Evolutionary conservation across 31 red algal species (phyloP), one percentile per base, ranked within the genome.

Genomic region (Asparagopsis taxiformis): DNA sequence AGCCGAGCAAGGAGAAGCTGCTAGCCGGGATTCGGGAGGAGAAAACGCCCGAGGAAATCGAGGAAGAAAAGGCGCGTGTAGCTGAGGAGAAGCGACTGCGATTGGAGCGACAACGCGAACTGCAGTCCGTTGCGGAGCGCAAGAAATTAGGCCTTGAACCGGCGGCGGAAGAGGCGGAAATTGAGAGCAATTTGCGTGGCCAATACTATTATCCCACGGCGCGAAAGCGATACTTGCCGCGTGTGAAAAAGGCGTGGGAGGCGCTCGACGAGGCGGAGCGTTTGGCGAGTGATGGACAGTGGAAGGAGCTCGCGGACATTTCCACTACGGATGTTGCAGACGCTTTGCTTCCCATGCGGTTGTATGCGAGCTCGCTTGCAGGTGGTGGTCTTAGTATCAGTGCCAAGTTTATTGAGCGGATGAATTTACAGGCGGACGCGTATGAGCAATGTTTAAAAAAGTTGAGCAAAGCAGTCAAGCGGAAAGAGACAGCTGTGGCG

Each of bases 161-260:
- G 22, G 39, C 51, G n/a, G 19, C 17, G 17, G 46, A 22, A 4
- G 75, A 76, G 19, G 51, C 72, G 16, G 70, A 88, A 36, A 93
- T 93, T 31, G 90, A 86, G 59, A 64, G 65, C 50, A 93, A 84
- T 35, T 44, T 93, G 49, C 82, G 90, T 2, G 80, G 67, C 9
- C 65, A 79, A 37, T 93, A 93, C 71, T 93, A 93, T 35, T 93
- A 52, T 43, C 79, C 79, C 72, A 93, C 90, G 9, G 74, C 62
- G 28, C 51, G 71, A 44, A 79, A 81, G n/a, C 72, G 86, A 43
- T 90, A 90, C 59, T 52, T 90, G 23, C 86, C 86, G n/a, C 50
- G 86, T 33, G 76, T 90, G 21, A 79, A 75, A 22, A 44, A 56
- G 6, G 75, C 75, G 23, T 74, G 62, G 68, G 86, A 90, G 7